phyloP scores from a whole-genome alignment of 768 basidiomycete species.

The Tricholoma flavovirens region DNA sequence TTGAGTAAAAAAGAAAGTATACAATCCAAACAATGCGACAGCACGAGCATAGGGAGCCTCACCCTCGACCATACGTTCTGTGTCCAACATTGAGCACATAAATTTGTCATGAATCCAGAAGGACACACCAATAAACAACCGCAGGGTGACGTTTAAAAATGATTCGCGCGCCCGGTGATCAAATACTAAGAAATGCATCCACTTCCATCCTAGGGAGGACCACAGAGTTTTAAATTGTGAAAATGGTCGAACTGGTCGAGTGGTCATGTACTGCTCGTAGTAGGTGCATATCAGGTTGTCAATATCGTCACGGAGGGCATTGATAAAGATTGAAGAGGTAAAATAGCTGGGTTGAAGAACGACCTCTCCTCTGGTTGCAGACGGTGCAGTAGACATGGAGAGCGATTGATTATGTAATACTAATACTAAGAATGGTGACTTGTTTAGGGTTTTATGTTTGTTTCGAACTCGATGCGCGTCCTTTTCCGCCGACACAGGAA shows the following conservation, averaged over 20 bases:
- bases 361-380: constrained; percentile 53
- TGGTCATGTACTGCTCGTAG: constrained; percentile 38
- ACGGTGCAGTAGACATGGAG: constrained; percentile 37
- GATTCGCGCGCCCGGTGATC: constrained; percentile 59
- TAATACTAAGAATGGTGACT: too few species aligned
- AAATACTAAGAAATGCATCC: constrained; percentile 70
- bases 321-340: constrained; percentile 69
- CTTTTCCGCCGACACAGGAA: constrained; percentile 54
- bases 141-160: constrained; percentile 52
- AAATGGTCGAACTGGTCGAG: constrained; percentile 45
- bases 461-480: constrained; percentile 23
- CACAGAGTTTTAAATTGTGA: constrained; percentile 67
- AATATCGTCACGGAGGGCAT: constrained; percentile 61
- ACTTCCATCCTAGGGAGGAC: constrained; percentile 63
- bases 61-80: constrained; percentile 49
- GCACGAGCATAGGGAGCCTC: constrained; percentile 51
- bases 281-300: constrained; percentile 46
- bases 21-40: constrained; percentile 62
- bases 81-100: constrained; percentile 1
- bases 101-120: not conserved
- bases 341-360: constrained; percentile 72
- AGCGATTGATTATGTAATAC: too few species aligned
- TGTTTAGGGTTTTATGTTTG: too few species aligned
- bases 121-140: constrained; percentile 62
- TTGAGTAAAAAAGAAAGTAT: constrained; percentile 67